Evolutionary conservation across 2,329 filamentous ascomycete species (phyloP).

Genomic region (Aureobasidium mangrovei): DNA sequence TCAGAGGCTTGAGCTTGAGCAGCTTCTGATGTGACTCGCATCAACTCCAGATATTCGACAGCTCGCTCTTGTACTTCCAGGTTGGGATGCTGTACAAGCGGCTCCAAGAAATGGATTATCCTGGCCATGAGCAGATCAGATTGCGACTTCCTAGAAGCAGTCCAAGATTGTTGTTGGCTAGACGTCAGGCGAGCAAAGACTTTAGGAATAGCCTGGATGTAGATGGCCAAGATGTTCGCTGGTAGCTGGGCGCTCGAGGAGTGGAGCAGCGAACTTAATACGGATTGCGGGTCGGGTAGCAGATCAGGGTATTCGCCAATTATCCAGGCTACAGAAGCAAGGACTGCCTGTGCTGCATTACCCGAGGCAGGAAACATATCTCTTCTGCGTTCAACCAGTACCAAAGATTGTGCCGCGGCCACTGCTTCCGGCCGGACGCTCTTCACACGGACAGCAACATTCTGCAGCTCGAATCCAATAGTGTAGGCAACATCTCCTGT

Average conservation of each 20-base stretch:
- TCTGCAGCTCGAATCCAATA: constrained; percentile 80
- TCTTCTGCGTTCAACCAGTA: constrained; percentile 55
- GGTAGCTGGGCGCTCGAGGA: constrained; percentile 48
- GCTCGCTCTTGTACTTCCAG: constrained; percentile 92
- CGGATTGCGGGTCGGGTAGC: constrained; percentile 60
- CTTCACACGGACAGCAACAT: constrained; percentile 83
- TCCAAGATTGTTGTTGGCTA: constrained; percentile 59
- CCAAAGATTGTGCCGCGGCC: constrained; percentile 66
- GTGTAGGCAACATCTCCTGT: constrained; percentile 47
- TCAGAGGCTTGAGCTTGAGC: constrained; percentile 54
- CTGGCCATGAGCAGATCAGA: constrained; percentile 71
- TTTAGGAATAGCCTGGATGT: constrained; percentile 78
- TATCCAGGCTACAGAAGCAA: constrained; percentile 74
- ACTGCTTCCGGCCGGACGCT: constrained; percentile 74
- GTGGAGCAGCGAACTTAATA: constrained; percentile 67
- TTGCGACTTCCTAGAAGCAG: constrained; percentile 60
- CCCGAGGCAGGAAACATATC: constrained; percentile 45
- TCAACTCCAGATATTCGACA: constrained; percentile 83
- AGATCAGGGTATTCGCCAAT: constrained; percentile 79
- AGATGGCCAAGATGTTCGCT: constrained; percentile 63
- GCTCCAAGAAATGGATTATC: constrained; percentile 73
- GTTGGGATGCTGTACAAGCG: constrained; percentile 69
- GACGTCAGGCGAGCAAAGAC: constrained; percentile 67
- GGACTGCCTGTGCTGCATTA: constrained; percentile 50
- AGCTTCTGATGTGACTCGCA: constrained; percentile 80